Evolutionary conservation across 257 asterid genomes (phyloP).

Genomic region (Phtheirospermum japonicum): DNA sequence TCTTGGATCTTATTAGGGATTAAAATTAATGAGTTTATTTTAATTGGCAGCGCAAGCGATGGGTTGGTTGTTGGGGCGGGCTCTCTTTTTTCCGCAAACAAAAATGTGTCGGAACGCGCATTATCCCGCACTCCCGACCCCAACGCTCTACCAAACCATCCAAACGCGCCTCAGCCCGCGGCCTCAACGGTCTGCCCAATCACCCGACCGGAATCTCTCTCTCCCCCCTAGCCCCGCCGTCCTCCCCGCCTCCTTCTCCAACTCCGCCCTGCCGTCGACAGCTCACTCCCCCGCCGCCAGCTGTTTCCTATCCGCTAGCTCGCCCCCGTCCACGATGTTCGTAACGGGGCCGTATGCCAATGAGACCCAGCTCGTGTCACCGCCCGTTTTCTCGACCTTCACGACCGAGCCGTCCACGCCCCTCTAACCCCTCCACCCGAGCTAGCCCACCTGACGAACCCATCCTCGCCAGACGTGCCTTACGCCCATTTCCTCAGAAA

Average conservation of each 20-base stretch:
- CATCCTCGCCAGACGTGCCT: slow-evolving; percentile 76
- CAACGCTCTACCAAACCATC: slow-evolving; percentile 19
- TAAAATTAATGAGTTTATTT: slow-evolving; percentile 25
- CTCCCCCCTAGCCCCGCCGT: too few relatives aligned
- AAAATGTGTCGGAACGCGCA: slow-evolving; percentile 76
- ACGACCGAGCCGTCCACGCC: slow-evolving; percentile 72
- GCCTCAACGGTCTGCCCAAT: too few relatives aligned
- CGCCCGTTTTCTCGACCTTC: slow-evolving; percentile 65
- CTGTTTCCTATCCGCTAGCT: too few relatives aligned
- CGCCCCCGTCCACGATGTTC: too few relatives aligned
- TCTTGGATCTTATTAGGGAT: too few relatives aligned
- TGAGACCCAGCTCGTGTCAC: too few relatives aligned
- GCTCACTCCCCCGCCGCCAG: too few relatives aligned
- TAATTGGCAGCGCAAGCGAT: slow-evolving; percentile 71
- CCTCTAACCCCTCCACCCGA: slow-evolving; percentile 72
- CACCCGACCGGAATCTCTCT: too few relatives aligned
- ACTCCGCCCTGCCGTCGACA: too few relatives aligned
- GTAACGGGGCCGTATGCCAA: too few relatives aligned
- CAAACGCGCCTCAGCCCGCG: too few relatives aligned
- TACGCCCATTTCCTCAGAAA: slow-evolving; percentile 51
- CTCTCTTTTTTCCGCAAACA: slow-evolving; percentile 78
- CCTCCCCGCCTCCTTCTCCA: too few relatives aligned
- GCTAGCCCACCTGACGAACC: slow-evolving; percentile 59
- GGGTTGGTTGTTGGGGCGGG: slow-evolving; percentile 88
- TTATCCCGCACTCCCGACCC: slow-evolving; percentile 84